phyloP scores from a whole-genome alignment of 257 asterid species.

The Eucommia ulmoides region DNA sequence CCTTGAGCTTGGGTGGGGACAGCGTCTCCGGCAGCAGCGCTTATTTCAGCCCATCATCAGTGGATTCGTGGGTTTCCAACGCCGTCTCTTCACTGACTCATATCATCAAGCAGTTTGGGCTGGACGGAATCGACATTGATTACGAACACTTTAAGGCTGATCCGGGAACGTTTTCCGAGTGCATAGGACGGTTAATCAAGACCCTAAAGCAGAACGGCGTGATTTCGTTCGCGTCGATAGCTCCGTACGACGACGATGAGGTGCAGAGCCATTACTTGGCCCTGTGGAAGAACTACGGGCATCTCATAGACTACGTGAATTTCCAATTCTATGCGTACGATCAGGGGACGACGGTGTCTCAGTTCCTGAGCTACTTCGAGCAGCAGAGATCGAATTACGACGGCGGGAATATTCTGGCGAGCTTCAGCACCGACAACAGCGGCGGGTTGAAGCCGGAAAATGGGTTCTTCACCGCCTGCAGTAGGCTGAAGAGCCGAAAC shows the following conservation, averaged over 20 bases:
- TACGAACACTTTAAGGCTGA: background rate
- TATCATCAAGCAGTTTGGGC: background rate
- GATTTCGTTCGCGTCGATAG: background rate
- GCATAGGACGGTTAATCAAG: background rate
- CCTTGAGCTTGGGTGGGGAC: background rate
- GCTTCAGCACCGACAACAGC: background rate
- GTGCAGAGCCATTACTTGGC: background rate
- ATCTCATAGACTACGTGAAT: background rate
- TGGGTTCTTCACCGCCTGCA: background rate
- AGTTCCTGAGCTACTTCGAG: background rate
- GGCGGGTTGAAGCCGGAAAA: background rate
- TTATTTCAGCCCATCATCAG: background rate
- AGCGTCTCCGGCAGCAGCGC: background rate
- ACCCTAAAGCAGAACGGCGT: background rate
- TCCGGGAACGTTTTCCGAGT: background rate
- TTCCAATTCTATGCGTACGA: background rate
- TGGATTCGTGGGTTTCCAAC: background rate
- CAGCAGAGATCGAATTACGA: background rate
- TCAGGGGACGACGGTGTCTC: background rate
- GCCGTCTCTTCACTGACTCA: background rate
- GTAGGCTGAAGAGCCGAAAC: background rate
- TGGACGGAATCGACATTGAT: background rate
- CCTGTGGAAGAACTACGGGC: background rate
- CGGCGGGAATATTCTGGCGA: background rate
- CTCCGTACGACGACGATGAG: background rate